Evolutionary conservation across 106 monocot species (phyloP).

Genomic region (Platanthera zijinensis): DNA sequence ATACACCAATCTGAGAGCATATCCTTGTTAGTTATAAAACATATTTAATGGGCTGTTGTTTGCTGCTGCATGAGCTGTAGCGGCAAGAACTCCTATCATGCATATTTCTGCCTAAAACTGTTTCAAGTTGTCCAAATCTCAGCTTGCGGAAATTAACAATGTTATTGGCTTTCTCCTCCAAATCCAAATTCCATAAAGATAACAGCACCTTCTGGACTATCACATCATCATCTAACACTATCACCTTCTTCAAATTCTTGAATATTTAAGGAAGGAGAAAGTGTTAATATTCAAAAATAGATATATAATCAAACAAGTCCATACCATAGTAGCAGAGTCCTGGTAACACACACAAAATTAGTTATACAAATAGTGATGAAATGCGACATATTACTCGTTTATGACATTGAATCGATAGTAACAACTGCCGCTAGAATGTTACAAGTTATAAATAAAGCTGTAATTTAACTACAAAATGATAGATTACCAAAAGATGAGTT

Average conservation of each 20-base stretch:
- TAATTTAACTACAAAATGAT: no score
- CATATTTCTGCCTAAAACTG: constrained; percentile 16
- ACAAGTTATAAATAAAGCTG: constrained; percentile 10
- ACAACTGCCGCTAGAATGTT: constrained; percentile 45
- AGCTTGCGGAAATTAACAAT: constrained; percentile 33
- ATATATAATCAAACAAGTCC: constrained; percentile 37
- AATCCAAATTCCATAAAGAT: constrained; percentile 37
- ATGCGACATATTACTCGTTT: not conserved
- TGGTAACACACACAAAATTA: constrained; percentile 17
- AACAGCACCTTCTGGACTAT: constrained; percentile 42
- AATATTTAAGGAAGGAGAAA: constrained; percentile 48
- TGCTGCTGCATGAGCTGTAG: no score
- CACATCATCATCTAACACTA: constrained; percentile 57
- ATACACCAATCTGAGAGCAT: constrained; percentile 68
- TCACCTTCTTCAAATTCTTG: constrained; percentile 37
- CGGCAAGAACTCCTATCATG: constrained; percentile 21
- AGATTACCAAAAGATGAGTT: no score
- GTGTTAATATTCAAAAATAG: constrained; percentile 33
- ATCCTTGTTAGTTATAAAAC: constrained; percentile 34
- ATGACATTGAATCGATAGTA: constrained; percentile 41
- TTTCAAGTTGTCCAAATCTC: constrained; percentile 34
- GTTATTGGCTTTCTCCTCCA: constrained; percentile 33
- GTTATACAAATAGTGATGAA: not conserved
- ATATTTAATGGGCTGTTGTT: no score
- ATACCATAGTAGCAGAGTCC: constrained; percentile 46